Conservation (phyloP, 1,284 basidiomycete genomes). For the Ustilago crameri region DNA sequence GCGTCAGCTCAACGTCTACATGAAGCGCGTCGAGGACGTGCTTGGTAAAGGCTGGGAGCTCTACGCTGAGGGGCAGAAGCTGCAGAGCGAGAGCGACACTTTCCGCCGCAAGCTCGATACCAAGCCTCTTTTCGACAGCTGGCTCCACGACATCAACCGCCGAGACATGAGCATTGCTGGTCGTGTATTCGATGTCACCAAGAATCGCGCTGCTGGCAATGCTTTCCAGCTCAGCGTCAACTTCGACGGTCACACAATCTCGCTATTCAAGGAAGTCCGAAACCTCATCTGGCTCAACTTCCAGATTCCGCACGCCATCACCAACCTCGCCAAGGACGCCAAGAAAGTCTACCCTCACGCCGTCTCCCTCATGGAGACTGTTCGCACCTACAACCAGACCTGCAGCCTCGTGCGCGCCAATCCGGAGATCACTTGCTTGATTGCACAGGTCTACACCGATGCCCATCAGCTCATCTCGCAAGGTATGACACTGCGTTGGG, state of each 20-base stretch:
- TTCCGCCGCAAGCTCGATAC: conserved; percentile 98
- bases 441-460: conserved; percentile 60
- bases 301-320: conserved; percentile 91
- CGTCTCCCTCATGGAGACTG: conserved; percentile 92
- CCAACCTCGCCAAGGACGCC: conserved; percentile 96
- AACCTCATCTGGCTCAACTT: conserved; percentile 95
- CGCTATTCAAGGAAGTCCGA: conserved; percentile 96
- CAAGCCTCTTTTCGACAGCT: conserved; percentile 90
- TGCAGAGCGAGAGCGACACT: conserved; percentile 87
- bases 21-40: conserved; percentile 99
- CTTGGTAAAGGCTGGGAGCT: conserved; percentile 98
- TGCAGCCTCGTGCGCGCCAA: conserved; percentile 83
- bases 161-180: conserved; percentile 88
- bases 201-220: conserved; percentile 73
- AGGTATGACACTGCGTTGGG: conserved; percentile 90
- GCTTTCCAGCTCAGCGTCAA: conserved; percentile 88
- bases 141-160: conserved; percentile 93
- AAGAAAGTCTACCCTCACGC: conserved; percentile 98
- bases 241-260: conserved; percentile 97
- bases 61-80: conserved; percentile 97
- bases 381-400: conserved; percentile 94
- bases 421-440: conserved; percentile 87
- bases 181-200: conserved; percentile 93
- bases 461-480: conserved; percentile 56
- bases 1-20: conserved; percentile 92